A percentile compares a stretch with the other conserved stretches of the same genome.
These are phyloP conservation scores for Condylostoma magnum DNA, from an alignment of 169 alveolate genomes.

Conservation along the genomic window DNA sequence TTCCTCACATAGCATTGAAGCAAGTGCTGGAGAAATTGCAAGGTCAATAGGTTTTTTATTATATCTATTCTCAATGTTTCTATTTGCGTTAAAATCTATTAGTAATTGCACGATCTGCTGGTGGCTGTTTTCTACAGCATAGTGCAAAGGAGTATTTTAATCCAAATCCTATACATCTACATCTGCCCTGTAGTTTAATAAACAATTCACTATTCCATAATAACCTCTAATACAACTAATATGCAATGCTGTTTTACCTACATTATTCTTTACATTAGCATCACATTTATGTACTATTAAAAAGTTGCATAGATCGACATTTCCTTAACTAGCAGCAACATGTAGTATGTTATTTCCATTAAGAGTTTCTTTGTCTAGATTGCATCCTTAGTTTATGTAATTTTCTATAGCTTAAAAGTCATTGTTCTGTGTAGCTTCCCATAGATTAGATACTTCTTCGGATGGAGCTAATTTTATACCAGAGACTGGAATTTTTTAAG, in stretches of 20 bases:
- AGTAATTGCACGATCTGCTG: background rate
- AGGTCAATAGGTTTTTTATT: slow-evolving; percentile 11
- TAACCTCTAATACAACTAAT: background rate
- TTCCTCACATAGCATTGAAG: no score
- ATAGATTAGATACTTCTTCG: slow-evolving; percentile 19
- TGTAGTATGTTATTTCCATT: background rate
- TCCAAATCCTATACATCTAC: slow-evolving; percentile 14
- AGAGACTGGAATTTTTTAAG: slow-evolving; percentile 3
- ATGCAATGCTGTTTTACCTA: background rate
- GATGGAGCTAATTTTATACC: no score
- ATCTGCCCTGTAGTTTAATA: background rate
- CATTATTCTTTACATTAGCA: no score
- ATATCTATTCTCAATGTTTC: background rate
- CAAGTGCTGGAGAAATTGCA: no score
- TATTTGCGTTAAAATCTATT: background rate
- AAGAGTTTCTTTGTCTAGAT: background rate
- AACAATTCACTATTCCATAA: background rate
- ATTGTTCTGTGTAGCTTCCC: background rate
- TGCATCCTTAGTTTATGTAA: background rate
- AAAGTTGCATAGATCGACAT: no score
- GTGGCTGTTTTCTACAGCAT: slow-evolving; percentile 24
- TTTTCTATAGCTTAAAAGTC: slow-evolving; percentile 13
- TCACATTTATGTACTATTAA: no score
- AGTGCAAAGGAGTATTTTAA: slow-evolving; percentile 46
- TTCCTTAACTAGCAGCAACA: no score